These are phyloP conservation scores for Hyphopichia burtonii DNA, from an alignment of 1,139 yeast genomes.

Conservation along the genomic window DNA sequence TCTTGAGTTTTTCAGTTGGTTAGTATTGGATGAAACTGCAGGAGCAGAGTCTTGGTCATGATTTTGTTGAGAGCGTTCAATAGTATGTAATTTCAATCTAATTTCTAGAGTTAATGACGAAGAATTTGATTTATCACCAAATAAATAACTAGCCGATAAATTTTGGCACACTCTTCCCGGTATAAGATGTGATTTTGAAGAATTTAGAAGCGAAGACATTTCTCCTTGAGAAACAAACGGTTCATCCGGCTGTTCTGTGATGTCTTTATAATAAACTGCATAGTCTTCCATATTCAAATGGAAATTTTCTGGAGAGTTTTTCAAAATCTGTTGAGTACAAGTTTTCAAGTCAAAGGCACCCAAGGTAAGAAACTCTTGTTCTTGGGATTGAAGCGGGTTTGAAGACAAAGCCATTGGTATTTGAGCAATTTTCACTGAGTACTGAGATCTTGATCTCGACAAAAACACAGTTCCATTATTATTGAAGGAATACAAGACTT, in stretches of 20 bases:
- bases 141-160: conserved; percentile 51
- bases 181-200: conserved; percentile 37
- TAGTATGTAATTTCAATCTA: conserved; percentile 55
- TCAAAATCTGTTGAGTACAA: conserved; percentile 51
- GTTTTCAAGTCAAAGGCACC: conserved; percentile 57
- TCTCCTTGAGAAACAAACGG: conserved; percentile 76
- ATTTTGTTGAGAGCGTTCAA: conserved; percentile 17
- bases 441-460: conserved; percentile 49
- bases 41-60: not conserved
- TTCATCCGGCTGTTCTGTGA: conserved; percentile 70
- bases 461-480: conserved; percentile 56
- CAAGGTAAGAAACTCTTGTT: conserved; percentile 39
- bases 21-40: conserved; percentile 7
- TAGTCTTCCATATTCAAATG: conserved; percentile 51
- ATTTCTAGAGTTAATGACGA: conserved; percentile 64
- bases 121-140: conserved; percentile 42
- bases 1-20: not conserved
- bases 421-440: conserved; percentile 48
- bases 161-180: conserved; percentile 76
- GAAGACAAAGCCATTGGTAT: conserved; percentile 27
- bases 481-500: conserved; percentile 62
- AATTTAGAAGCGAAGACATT: conserved; percentile 42
- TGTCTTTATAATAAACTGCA: conserved; percentile 70
- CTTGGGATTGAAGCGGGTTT: conserved; percentile 21
- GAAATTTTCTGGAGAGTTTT: conserved; percentile 60